Percentiles rank a stretch among this genome's conserved stretches.
phyloP scores from a whole-genome alignment of 2,329 filamentous ascomycete genomes.

The Exophiala alcalophila region DNA sequence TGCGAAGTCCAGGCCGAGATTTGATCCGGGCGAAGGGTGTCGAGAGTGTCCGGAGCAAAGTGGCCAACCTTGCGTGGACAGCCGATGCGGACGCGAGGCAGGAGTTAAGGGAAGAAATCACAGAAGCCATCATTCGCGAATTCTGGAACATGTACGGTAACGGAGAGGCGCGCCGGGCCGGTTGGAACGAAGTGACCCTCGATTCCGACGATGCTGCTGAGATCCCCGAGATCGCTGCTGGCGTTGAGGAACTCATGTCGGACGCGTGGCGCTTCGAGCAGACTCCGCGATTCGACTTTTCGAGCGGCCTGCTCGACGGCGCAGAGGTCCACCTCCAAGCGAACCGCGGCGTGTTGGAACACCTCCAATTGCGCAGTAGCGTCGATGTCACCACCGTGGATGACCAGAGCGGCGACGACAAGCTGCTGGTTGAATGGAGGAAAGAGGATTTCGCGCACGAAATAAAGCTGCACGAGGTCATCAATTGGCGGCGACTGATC shows the following conservation, averaged over 20 bases:
- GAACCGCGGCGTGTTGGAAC: constrained; percentile 20
- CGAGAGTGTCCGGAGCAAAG: constrained; percentile 81
- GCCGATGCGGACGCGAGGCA: constrained; percentile 3
- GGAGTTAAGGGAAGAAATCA: constrained; percentile 13
- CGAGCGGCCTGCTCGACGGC: constrained; percentile 17
- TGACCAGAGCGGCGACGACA: neutral
- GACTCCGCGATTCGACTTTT: constrained; percentile 28
- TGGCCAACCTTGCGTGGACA: constrained; percentile 65
- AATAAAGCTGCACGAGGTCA: constrained; percentile 11
- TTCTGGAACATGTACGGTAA: constrained; percentile 24
- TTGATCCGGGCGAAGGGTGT: constrained; percentile 81
- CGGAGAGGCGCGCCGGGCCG: neutral
- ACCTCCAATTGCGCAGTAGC: constrained; percentile 1
- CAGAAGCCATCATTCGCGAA: constrained; percentile 15
- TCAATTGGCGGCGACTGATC: constrained; percentile 11
- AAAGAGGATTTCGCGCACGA: neutral
- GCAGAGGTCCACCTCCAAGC: constrained; percentile 20
- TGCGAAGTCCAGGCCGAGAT: constrained; percentile 73
- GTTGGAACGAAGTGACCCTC: constrained; percentile 18
- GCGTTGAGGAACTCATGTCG: constrained; percentile 25
- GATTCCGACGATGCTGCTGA: constrained; percentile 10
- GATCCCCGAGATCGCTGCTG: constrained; percentile 17
- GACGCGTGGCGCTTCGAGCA: constrained; percentile 27
- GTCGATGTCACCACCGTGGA: neutral
- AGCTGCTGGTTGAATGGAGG: too few species aligned